A percentile compares a stretch with the other conserved stretches of the same genome.
These are phyloP conservation scores for Eutypella sp. DNA, from an alignment of 2,329 filamentous ascomycete species.

Conservation along the genomic window DNA sequence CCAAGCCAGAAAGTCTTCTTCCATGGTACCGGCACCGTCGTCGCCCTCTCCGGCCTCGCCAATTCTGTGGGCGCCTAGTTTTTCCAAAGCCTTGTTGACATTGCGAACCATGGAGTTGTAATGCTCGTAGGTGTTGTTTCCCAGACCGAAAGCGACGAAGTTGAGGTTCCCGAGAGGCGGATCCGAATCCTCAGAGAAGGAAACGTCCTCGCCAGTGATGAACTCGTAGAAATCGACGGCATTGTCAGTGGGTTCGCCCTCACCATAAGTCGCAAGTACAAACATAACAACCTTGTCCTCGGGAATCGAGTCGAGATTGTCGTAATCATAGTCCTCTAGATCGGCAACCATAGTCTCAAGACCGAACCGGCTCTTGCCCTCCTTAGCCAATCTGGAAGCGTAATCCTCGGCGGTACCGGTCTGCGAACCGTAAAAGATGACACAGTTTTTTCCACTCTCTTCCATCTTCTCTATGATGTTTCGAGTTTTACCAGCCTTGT, in stretches of 20 bases:
- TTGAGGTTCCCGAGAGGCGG: constrained; percentile 77
- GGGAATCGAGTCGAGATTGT: constrained; percentile 84
- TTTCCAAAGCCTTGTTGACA: constrained; percentile 74
- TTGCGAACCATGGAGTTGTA: constrained; percentile 98
- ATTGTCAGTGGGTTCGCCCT: constrained; percentile 97
- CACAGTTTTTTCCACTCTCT: constrained; percentile 91
- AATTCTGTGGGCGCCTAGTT: constrained; percentile 78
- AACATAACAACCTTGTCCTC: constrained; percentile 92
- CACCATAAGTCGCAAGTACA: constrained; percentile 93
- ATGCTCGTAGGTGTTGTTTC: constrained; percentile 99
- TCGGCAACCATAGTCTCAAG: constrained; percentile 98
- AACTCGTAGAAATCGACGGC: constrained; percentile 99
- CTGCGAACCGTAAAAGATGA: constrained; percentile 98
- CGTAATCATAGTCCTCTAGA: constrained; percentile 95
- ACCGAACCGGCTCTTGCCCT: constrained; percentile 92
- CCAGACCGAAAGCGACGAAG: constrained; percentile 92
- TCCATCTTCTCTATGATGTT: constrained; percentile 96
- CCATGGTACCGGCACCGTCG: constrained; percentile 97
- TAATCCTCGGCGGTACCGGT: constrained; percentile 98
- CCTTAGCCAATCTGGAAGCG: constrained; percentile 90
- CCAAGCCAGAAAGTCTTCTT: constrained; percentile 98
- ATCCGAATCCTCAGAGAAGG: constrained; percentile 72
- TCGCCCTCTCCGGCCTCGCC: constrained; percentile 91
- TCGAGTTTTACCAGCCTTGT: constrained; percentile 77
- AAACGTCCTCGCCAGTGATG: constrained; percentile 72